These are phyloP conservation scores for Gossypium thurberi DNA, from an alignment of 345 rosid species.

Conservation along the genomic window DNA sequence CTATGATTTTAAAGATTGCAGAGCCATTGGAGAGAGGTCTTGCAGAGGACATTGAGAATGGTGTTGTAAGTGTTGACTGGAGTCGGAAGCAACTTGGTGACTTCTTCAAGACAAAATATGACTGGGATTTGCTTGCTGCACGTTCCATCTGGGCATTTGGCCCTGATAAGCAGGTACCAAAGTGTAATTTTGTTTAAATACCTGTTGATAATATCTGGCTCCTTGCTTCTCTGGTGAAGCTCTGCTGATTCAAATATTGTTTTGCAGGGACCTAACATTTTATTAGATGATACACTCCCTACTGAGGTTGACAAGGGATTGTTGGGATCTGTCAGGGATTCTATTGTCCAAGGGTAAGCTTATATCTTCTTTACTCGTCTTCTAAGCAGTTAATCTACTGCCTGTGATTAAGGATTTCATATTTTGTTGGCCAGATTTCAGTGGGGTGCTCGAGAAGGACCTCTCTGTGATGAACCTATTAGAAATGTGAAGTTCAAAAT, in stretches of 20 bases:
- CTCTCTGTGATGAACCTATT: conserved; percentile 96
- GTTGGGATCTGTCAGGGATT: conserved; percentile 78
- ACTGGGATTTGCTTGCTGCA: conserved; percentile 96
- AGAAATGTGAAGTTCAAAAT: conserved; percentile 95
- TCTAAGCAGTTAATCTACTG: conserved; percentile 6
- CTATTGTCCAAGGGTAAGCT: conserved; percentile 87
- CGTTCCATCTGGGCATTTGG: conserved; percentile 99
- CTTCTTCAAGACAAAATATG: conserved; percentile 86
- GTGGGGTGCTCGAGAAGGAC: conserved; percentile 99
- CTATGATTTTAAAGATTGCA: conserved; percentile 60
- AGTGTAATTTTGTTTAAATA: background rate
- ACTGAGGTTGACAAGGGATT: conserved; percentile 88
- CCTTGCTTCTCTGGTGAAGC: background rate
- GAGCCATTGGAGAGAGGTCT: conserved; percentile 97
- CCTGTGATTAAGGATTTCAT: conserved; percentile 10
- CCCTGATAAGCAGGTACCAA: conserved; percentile 85
- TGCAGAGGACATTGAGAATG: conserved; percentile 89
- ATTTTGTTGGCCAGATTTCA: conserved; percentile 56
- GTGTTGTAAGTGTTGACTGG: conserved; percentile 85
- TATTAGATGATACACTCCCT: conserved; percentile 90
- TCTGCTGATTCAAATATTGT: conserved; percentile 6
- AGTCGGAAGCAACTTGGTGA: conserved; percentile 79
- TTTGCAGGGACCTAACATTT: conserved; percentile 81
- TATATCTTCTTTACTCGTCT: background rate
- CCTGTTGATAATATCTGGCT: conserved; percentile 2